Base-by-base conservation (phyloP, 768 basidiomycete species). In the Russula emetica region DNA sequence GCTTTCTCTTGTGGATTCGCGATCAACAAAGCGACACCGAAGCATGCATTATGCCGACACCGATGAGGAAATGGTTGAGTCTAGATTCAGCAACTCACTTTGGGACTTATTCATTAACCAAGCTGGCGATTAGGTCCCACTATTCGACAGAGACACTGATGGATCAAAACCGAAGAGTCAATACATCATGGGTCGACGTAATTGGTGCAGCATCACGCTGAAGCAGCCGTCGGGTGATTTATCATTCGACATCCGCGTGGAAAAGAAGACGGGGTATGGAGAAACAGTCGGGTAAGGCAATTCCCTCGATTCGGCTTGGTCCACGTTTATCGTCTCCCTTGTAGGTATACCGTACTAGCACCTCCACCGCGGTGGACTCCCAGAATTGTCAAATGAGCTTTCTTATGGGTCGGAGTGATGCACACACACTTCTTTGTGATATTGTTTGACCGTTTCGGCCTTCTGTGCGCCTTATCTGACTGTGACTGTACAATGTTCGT, bases 151-250 rank as follows among this genome's bases (percentile, higher is more conserved):
- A 14, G 93, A 95, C 47, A 83, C 94, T 1, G 84, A 92, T 67
- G 95, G 93, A 0, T 78, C 80, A 34, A 64, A 79, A n/a, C 82
- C 88, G 42, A 92, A 91, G 72, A 84, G 86, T 60, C 90, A 85
- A 70, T 86, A 81, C 69, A 86, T 97, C 62, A 94, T 94, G 86
- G 92, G 91, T 2, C 78, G 84, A 60, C 82, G 95, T 42, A 98
- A 98, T 73, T 98, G 92, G 86, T 89, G 90, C 70, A 80, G 80
- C 42, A 84, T 91, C 9, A 75, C 80, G 36, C 86, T 83, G 77
- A 83, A 90, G 50, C 70, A 73, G 16, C 57, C 70, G 2, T 80
- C 82, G 6, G 86, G 87, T 0, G 87, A 89, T 6, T 69, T 98
- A 68, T 75, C 83, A 9, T 98, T 91, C 66, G 89, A 93, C 68